A percentile compares a stretch with the other conserved stretches of the same genome.
Evolutionary conservation across 768 basidiomycete species (phyloP).

Genomic region (Cubamyces lactineus): DNA sequence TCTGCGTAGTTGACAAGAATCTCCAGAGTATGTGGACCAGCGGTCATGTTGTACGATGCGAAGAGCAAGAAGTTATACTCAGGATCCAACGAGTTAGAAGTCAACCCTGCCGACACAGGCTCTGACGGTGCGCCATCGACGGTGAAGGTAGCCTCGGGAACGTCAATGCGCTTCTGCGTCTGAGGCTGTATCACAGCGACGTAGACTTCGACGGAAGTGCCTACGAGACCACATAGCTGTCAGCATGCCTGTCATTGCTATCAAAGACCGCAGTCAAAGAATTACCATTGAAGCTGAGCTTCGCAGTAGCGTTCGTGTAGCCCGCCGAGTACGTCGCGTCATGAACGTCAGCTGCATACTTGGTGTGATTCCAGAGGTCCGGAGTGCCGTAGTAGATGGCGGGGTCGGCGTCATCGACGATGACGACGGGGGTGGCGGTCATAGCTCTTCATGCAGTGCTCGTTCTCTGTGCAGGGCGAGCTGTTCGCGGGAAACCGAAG

Average conservation of each 20-base stretch:
- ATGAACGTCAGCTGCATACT: background rate
- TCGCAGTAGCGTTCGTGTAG: background rate
- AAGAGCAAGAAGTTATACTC: background rate
- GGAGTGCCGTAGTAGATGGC: slow-evolving; percentile 5
- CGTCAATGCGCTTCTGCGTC: too few species aligned
- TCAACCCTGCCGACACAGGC: background rate
- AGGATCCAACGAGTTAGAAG: background rate
- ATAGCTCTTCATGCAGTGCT: background rate
- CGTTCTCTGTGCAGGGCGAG: background rate
- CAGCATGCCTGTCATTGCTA: background rate
- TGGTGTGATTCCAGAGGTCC: background rate
- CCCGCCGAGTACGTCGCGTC: slow-evolving; percentile 2
- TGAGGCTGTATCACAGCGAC: too few species aligned
- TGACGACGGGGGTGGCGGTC: background rate
- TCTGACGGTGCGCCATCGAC: too few species aligned
- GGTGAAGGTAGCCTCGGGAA: too few species aligned
- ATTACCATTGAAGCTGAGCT: slow-evolving; percentile 8
- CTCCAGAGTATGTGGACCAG: slow-evolving; percentile 6
- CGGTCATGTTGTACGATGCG: background rate
- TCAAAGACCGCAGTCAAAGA: too few species aligned
- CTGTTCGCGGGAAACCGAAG: too few species aligned
- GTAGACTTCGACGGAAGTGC: background rate
- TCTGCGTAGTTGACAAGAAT: slow-evolving; percentile 7
- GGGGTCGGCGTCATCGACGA: slow-evolving; percentile 5
- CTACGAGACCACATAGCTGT: background rate